phyloP scores from a whole-genome alignment of 2,329 filamentous ascomycete genomes.

The Aspergillus tamarii region DNA sequence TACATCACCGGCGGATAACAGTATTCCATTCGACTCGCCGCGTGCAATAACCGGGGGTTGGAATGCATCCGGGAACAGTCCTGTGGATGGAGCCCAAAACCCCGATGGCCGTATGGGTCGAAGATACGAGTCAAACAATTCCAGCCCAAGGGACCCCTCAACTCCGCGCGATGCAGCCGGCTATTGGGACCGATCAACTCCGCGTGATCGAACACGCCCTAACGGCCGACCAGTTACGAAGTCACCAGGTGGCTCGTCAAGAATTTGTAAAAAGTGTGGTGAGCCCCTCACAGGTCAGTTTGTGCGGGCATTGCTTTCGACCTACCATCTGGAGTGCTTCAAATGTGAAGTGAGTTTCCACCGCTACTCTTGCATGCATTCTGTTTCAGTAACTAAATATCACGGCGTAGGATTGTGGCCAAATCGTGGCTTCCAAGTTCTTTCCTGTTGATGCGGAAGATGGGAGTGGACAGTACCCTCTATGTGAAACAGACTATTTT shows the following conservation, averaged over 20 bases:
- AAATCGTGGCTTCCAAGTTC: constrained; percentile 98
- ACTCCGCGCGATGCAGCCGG: constrained; percentile 33
- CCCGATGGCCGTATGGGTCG: constrained; percentile 36
- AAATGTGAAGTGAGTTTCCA: constrained; percentile 78
- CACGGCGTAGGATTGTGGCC: constrained; percentile 77
- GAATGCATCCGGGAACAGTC: constrained; percentile 24
- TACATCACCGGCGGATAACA: constrained; percentile 43
- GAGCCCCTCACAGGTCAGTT: constrained; percentile 91
- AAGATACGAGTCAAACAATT: constrained; percentile 33
- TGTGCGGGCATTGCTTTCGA: constrained; percentile 88
- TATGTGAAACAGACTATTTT: constrained; percentile 98
- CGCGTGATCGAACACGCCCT: constrained; percentile 40
- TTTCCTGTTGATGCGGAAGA: constrained; percentile 94
- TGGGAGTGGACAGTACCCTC: constrained; percentile 80
- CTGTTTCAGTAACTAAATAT: constrained; percentile 19
- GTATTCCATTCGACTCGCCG: constrained; percentile 40
- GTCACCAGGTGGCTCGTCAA: constrained; percentile 43
- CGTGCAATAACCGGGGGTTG: constrained; percentile 33
- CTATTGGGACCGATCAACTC: constrained; percentile 36
- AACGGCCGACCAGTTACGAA: constrained; percentile 42
- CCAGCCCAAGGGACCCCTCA: constrained; percentile 26
- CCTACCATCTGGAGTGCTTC: constrained; percentile 97
- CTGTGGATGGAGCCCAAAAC: constrained; percentile 30
- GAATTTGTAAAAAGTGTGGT: constrained; percentile 81
- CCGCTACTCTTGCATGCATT: background rate